Conservation (phyloP, 1,284 basidiomycete genomes). For the Sporisorium scitamineum region DNA sequence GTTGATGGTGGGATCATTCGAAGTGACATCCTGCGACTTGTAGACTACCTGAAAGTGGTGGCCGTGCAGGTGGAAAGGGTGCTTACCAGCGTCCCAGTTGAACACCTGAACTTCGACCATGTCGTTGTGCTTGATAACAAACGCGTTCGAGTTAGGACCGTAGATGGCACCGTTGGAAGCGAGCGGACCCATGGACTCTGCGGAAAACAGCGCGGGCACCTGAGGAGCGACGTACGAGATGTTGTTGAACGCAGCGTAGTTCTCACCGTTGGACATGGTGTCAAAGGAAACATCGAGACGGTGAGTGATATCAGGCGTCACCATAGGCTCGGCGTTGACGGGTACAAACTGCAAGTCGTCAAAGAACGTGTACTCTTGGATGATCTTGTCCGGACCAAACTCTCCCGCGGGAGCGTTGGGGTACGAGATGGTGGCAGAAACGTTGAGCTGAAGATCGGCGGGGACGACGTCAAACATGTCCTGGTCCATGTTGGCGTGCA, state of each 20-base stretch:
- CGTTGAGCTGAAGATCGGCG: slow-evolving; percentile 59
- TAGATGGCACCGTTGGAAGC: slow-evolving; percentile 69
- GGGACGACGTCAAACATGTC: slow-evolving; percentile 71
- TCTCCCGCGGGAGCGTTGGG: slow-evolving; percentile 27
- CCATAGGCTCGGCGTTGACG: slow-evolving; percentile 64
- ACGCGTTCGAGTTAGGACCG: slow-evolving; percentile 52
- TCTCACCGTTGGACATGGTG: slow-evolving; percentile 70
- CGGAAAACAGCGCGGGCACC: slow-evolving; percentile 46
- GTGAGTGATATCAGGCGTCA: slow-evolving; percentile 68
- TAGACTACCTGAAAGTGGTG: slow-evolving; percentile 72
- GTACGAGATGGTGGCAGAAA: slow-evolving; percentile 61
- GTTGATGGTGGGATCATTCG: slow-evolving; percentile 81
- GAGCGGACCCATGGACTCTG: slow-evolving; percentile 43
- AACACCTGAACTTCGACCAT: slow-evolving; percentile 58
- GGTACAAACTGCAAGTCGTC: slow-evolving; percentile 71
- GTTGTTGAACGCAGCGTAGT: slow-evolving; percentile 70
- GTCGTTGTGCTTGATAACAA: slow-evolving; percentile 69
- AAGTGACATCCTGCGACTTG: slow-evolving; percentile 79
- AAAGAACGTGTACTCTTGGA: slow-evolving; percentile 65
- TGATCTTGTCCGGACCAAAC: slow-evolving; percentile 39
- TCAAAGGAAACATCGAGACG: slow-evolving; percentile 71
- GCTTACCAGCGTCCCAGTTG: slow-evolving; percentile 65
- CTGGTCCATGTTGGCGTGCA: slow-evolving; percentile 88
- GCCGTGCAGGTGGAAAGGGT: slow-evolving; percentile 45
- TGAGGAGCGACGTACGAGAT: slow-evolving; percentile 73